Evolutionary conservation across 768 basidiomycete genomes (phyloP).

Genomic region (Gymnopilus junonius): DNA sequence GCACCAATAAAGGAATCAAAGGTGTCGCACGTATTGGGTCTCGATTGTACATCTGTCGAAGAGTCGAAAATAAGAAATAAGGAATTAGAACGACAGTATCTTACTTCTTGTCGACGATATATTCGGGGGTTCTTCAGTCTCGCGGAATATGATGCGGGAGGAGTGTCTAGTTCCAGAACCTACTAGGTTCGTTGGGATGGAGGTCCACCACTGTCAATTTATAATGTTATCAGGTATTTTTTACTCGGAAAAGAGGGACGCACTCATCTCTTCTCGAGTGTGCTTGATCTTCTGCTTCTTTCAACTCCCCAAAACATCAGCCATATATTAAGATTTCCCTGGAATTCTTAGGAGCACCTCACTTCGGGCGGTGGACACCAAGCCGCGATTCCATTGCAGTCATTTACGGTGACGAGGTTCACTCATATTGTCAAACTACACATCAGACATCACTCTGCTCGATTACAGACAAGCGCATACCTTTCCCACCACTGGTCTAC

Average conservation of each 20-base stretch:
- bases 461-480: slow-evolving; percentile 42
- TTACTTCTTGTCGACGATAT: slow-evolving; percentile 73
- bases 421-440: slow-evolving; percentile 89
- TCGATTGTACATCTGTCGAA: slow-evolving; percentile 60
- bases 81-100: slow-evolving; percentile 20
- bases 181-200: slow-evolving; percentile 49
- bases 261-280: slow-evolving; percentile 35
- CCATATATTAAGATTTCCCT: slow-evolving; percentile 88
- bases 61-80: slow-evolving; percentile 1
- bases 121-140: slow-evolving; percentile 75
- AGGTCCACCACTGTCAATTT: slow-evolving; percentile 15
- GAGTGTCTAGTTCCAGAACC: slow-evolving; percentile 67
- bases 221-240: not conserved
- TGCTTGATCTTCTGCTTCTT: slow-evolving; percentile 58
- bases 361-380: slow-evolving; percentile 74
- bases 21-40: slow-evolving; percentile 75
- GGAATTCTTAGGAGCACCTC: slow-evolving; percentile 76
- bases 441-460: not conserved
- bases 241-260: not conserved
- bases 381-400: slow-evolving; percentile 77
- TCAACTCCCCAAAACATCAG: slow-evolving; percentile 88
- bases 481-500: slow-evolving; percentile 84
- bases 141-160: slow-evolving; percentile 59
- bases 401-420: slow-evolving; percentile 85
- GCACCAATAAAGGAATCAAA: slow-evolving; percentile 63